phyloP scores from a whole-genome alignment of 345 rosid species.

The Hibiscus trionum region DNA sequence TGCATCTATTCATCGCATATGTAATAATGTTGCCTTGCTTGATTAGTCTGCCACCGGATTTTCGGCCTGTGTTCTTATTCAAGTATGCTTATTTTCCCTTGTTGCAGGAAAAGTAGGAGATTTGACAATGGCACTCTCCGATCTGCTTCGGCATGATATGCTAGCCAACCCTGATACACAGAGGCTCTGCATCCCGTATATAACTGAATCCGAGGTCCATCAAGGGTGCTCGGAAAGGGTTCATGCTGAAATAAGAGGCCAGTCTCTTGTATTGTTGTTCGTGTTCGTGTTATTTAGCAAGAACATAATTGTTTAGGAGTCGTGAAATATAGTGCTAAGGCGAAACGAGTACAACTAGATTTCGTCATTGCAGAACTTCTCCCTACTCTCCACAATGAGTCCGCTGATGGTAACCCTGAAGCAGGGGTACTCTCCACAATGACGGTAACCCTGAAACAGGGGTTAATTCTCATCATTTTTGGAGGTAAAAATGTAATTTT shows the following conservation, averaged over 20 bases:
- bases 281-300: too few species aligned
- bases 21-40: neutral
- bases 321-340: too few species aligned
- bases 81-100: neutral
- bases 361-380: too few species aligned
- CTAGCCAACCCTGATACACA: conserved; percentile 39
- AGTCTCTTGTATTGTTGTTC: too few species aligned
- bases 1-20: neutral
- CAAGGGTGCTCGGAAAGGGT: neutral
- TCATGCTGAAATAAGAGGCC: neutral
- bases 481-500: too few species aligned
- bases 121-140: conserved; percentile 19
- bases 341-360: too few species aligned
- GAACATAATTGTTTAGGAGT: too few species aligned
- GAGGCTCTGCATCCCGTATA: conserved; percentile 34
- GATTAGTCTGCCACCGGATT: neutral
- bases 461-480: too few species aligned
- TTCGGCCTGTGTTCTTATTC: neutral
- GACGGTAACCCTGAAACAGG: too few species aligned
- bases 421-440: too few species aligned
- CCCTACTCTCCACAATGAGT: too few species aligned
- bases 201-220: conserved; percentile 4
- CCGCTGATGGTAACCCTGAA: too few species aligned
- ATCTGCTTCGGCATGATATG: conserved; percentile 68
- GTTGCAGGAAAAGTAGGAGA: conserved; percentile 46